Evolutionary conservation across 441 rosid species (phyloP), one percentile per base, ranked within the genome.

Genomic region (Populus trichocarpa): DNA sequence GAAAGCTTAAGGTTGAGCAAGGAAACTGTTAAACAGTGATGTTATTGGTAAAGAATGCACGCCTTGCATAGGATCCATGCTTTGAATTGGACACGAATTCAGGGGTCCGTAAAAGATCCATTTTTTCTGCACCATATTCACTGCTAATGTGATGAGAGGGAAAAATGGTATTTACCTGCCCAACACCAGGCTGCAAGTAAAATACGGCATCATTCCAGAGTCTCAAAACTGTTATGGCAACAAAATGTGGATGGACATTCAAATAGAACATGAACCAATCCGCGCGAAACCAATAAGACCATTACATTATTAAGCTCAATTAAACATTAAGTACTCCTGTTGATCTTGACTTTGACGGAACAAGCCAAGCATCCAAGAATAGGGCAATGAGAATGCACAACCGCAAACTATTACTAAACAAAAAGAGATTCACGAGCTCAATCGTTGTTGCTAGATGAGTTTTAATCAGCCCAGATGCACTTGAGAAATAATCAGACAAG

Each of bases 1-100:
- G 57, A 46, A 46, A 46, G 57, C 57, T 46, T 4, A 46, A 13
- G 20, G 57, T 46, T 46, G 2, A 46, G 57, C 57, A 46, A 46
- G 57, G 57, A 14, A 46, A 46, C 57, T 4, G 57, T 46, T 38
- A 38, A 38, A 38, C 10, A 38, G 3, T 38, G 42, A 38, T 38
- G 12, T 38, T 13, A 13, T 0, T 3, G 57, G 57, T 46, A 46
- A 46, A 46, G 46, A 74, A 78, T 57, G 46, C 75, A 72, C 59
- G 79, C 83, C 84, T 81, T 33, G 30, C 16, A 65, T 59, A 26
- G 28, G 65, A 75, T 5, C 42, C 1, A 71, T 72, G 57, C 38
- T 50, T 73, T 8, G 6, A 25, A 46, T 38, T 12, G n/a, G 16
- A 74, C 26, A 18, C 25, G 20, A 42, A 67, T n/a, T 8, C 8